Base-by-base conservation (phyloP, 225 moss, liverwort and hornwort species). In the Bryoerythrophyllum caledonicum region DNA sequence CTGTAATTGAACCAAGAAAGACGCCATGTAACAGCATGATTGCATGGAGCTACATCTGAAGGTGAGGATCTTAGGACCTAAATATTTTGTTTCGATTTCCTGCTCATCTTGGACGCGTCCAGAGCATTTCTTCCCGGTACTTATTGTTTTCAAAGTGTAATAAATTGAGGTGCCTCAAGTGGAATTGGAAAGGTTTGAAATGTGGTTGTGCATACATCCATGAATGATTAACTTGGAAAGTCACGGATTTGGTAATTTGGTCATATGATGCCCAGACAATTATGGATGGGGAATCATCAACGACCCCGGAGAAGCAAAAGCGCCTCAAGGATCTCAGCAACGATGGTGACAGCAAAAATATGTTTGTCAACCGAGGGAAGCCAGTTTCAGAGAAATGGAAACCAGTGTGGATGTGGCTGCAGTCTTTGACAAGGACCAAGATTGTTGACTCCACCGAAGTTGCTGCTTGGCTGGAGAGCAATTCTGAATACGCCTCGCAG, bases 381-480 rank as follows among this genome's bases (percentile, higher is more conserved):
- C 95, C 93, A n/a, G 89, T 93, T 8, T 90, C 91, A 15, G 87
- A 88, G 78, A 93, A 96, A 63, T 96, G 95, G 95, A 91, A 88
- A 81, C 95, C 95, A 58, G 91, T 90, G 20, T 96, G 93, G 86
- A 83, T 80, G 19, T 93, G 95, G 95, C 79, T 96, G 74, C 86
- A 91, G 66, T 79, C 86, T 68, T 74, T 91, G 77, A 83, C 80
- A 26, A 86, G 87, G 58, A 86, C 82, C 56, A 93, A 89, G 65
- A 82, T 91, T 60, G 91, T 96, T 19, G 89, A 89, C 68, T 82
- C 87, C 21, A 72, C 82, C 60, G 90, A 96, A 65, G 89, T 96
- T 23, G 67, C 76, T 52, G 90, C 88, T 37, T 96, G 95, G 95
- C 76, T 96, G 65, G 85, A 87, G 49, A 65, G 71, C 49, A 87